phyloP scores from a whole-genome alignment of 768 basidiomycete species.

The Suillus cothurnatus region DNA sequence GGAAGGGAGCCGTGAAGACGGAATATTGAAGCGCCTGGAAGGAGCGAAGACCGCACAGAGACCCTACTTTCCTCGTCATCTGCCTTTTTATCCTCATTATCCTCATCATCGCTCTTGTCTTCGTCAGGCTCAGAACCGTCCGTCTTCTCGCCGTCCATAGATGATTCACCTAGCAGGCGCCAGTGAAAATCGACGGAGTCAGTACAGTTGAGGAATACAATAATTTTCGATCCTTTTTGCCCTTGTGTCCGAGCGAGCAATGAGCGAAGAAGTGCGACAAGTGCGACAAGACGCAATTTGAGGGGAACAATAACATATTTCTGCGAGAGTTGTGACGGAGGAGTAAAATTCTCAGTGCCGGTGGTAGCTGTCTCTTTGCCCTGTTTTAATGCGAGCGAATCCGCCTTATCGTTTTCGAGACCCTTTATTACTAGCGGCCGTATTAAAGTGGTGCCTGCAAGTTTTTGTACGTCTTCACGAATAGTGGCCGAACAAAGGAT shows the following conservation, averaged over 20 bases:
- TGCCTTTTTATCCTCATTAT: conserved; percentile 28
- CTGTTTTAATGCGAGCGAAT: conserved; percentile 19
- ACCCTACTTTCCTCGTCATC: conserved; percentile 41
- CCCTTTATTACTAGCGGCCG: conserved; percentile 86
- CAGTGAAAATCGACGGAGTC: conserved; percentile 99
- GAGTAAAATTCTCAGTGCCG: conserved; percentile 73
- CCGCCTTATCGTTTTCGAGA: conserved; percentile 47
- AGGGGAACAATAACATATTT: conserved; percentile 89
- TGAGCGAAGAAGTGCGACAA: conserved; percentile 83
- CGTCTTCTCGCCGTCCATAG: conserved; percentile 53
- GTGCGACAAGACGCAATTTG: conserved; percentile 90
- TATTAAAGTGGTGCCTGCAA: conserved; percentile 80
- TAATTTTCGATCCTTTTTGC: conserved; percentile 67
- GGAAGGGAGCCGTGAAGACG: conserved; percentile 94
- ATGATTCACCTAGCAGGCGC: conserved; percentile 72
- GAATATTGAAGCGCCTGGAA: conserved; percentile 82
- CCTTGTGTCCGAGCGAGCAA: conserved; percentile 65
- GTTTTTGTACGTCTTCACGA: conserved; percentile 89
- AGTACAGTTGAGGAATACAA: conserved; percentile 96
- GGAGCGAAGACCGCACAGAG: conserved; percentile 66
- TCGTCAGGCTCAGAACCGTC: conserved; percentile 27
- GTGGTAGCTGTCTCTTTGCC: conserved; percentile 23
- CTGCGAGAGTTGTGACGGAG: conserved; percentile 91
- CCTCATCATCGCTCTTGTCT: conserved; percentile 21
- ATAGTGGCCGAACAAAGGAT: conserved; percentile 97